These are phyloP conservation scores for Conoideocrella luteorostrata DNA, from an alignment of 2,329 filamentous ascomycete genomes.

Conservation along the genomic window DNA sequence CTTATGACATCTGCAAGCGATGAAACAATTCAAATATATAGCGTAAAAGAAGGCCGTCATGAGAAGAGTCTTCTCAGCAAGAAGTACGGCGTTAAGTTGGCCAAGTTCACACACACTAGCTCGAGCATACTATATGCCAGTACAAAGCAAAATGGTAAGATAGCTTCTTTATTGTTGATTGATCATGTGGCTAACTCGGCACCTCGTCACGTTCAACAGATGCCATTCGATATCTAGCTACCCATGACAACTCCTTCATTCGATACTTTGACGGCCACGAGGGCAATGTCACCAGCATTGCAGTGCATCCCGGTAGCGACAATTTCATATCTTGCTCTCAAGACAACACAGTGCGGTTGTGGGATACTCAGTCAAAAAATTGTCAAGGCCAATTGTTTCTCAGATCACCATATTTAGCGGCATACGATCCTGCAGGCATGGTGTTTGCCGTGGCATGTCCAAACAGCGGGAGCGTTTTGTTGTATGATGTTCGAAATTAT, in stretches of 20 bases:
- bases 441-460: constrained; percentile 88
- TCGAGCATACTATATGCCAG: constrained; percentile 92
- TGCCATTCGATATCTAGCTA: constrained; percentile 79
- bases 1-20: constrained; percentile 88
- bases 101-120: constrained; percentile 87
- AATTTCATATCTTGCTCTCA: constrained; percentile 87
- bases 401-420: constrained; percentile 71
- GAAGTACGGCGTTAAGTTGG: constrained; percentile 93
- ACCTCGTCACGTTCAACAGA: constrained; percentile 37
- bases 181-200: constrained; percentile 5
- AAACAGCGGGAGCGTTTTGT: constrained; percentile 67
- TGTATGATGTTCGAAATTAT: constrained; percentile 92
- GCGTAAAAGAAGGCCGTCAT: constrained; percentile 81
- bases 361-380: constrained; percentile 78
- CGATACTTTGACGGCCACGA: constrained; percentile 94
- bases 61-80: constrained; percentile 88
- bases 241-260: constrained; percentile 93
- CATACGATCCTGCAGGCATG: constrained; percentile 86
- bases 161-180: not conserved
- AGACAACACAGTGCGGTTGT: constrained; percentile 86
- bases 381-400: constrained; percentile 76
- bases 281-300: constrained; percentile 72
- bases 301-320: constrained; percentile 80
- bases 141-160: constrained; percentile 80
- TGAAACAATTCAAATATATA: constrained; percentile 93